These are phyloP conservation scores for Leucogyrophana mollusca DNA, from an alignment of 768 basidiomycete genomes.

Conservation along the genomic window DNA sequence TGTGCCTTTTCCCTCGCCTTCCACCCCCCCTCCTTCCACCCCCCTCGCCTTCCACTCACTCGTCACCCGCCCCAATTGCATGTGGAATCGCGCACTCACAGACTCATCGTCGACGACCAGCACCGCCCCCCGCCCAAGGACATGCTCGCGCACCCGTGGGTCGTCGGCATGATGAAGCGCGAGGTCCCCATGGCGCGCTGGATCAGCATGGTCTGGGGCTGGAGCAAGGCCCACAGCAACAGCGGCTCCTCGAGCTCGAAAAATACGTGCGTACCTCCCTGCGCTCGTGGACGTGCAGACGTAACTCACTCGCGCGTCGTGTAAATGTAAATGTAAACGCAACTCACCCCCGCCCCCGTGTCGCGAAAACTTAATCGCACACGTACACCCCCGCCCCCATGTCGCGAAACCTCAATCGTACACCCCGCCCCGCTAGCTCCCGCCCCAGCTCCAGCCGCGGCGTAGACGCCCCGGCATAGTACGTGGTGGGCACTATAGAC, in stretches of 20 bases:
- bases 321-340: no score
- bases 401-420: neutral
- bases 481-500: no score
- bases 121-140: conserved; percentile 80
- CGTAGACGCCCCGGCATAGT: neutral
- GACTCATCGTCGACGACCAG: conserved; percentile 66
- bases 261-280: conserved; percentile 39
- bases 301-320: no score
- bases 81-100: conserved; percentile 26
- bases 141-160: conserved; percentile 84
- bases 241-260: conserved; percentile 23
- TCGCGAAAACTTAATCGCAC: neutral
- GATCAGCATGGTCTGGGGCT: conserved; percentile 84
- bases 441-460: conserved; percentile 30
- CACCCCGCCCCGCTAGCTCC: conserved; percentile 17
- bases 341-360: no score
- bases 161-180: conserved; percentile 69
- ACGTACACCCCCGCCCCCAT: neutral
- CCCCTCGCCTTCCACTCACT: neutral
- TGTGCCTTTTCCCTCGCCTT: neutral
- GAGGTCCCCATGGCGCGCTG: conserved; percentile 89
- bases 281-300: neutral
- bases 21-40: conserved; percentile 5
- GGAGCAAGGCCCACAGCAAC: conserved; percentile 48
- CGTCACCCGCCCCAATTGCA: neutral